phyloP scores from a whole-genome alignment of 306 rosid genomes.

The Dryas octopetala region DNA sequence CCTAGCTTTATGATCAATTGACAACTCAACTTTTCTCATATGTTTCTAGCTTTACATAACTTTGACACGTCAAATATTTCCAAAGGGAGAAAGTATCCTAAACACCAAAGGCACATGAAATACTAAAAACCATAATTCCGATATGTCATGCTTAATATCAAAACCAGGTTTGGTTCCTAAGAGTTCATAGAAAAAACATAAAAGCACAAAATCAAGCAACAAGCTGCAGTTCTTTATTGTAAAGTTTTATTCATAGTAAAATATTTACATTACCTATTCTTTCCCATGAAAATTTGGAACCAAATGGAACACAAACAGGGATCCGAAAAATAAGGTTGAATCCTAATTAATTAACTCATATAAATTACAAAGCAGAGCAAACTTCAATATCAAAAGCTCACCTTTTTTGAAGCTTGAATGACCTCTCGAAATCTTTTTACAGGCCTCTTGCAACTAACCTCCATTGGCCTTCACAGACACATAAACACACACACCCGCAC shows the following conservation, averaged over 20 bases:
- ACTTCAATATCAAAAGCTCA: constrained; percentile 18
- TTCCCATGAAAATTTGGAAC: not conserved
- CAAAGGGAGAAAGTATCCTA: not conserved
- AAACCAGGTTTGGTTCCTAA: not conserved
- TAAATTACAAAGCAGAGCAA: not conserved
- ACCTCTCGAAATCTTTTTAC: constrained; percentile 59
- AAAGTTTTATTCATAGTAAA: not conserved
- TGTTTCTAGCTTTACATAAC: not conserved
- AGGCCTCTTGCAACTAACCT: constrained; percentile 59
- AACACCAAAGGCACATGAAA: not conserved
- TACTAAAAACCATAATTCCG: not conserved
- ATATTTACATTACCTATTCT: not conserved
- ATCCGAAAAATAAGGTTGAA: too few species aligned
- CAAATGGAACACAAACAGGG: not conserved
- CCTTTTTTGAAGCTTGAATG: constrained; percentile 78
- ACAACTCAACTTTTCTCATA: not conserved
- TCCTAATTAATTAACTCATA: not conserved
- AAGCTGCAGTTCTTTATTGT: not conserved
- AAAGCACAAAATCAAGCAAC: not conserved
- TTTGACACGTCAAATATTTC: not conserved
- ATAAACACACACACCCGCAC: constrained; percentile 16
- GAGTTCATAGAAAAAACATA: not conserved
- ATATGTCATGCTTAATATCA: not conserved
- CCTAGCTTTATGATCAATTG: not conserved
- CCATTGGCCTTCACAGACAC: constrained; percentile 69